Conservation (phyloP, 1,284 basidiomycete species). For the Pterula multifida region DNA sequence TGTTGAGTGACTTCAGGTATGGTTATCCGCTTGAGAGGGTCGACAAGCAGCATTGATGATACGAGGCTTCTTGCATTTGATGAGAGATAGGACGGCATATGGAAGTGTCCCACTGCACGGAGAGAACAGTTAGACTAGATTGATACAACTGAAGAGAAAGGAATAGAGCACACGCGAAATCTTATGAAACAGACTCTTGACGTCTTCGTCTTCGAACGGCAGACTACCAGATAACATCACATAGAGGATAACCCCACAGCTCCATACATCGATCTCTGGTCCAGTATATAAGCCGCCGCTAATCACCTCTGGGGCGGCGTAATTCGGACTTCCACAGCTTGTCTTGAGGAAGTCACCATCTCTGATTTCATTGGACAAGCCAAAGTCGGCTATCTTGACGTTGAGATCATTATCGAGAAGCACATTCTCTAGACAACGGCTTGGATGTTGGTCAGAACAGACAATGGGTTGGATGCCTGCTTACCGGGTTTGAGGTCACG, state of each 20-base stretch:
- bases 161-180: constrained; percentile 60
- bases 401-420: constrained; percentile 69
- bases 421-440: constrained; percentile 52
- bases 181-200: constrained; percentile 84
- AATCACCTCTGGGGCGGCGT: constrained; percentile 94
- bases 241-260: constrained; percentile 89
- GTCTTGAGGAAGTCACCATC: constrained; percentile 94
- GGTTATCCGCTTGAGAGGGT: constrained; percentile 88
- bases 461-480: too few relatives aligned
- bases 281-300: constrained; percentile 87
- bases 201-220: constrained; percentile 93
- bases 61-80: constrained; percentile 71
- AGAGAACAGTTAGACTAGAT: background rate
- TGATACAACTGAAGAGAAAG: background rate
- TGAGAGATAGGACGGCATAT: constrained; percentile 71
- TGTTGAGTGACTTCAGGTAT: constrained; percentile 82
- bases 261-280: constrained; percentile 97
- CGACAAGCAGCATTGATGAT: constrained; percentile 79
- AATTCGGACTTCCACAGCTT: constrained; percentile 92
- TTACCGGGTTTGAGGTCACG: constrained; percentile 79
- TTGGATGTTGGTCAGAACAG: background rate
- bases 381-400: constrained; percentile 95
- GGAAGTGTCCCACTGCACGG: constrained; percentile 66
- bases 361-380: constrained; percentile 86
- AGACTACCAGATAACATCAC: constrained; percentile 89